Evolutionary conservation across 108 stramenopile species (phyloP).

Genomic region (Stephanodiscus triporus): DNA sequence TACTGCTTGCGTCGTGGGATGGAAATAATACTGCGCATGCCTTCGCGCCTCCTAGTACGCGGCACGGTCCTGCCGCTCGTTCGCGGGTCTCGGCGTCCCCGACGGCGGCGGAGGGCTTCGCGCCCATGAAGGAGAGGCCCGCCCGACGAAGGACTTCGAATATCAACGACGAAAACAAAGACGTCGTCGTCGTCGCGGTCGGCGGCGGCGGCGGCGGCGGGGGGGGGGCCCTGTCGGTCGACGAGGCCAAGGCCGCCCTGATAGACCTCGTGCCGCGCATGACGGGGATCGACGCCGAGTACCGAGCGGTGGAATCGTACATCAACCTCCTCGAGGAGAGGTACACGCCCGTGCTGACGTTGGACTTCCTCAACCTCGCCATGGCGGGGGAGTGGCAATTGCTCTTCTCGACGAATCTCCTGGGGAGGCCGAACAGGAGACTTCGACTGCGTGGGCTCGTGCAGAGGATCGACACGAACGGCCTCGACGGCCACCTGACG

Average conservation of each 20-base stretch:
- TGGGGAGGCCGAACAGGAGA: slow-evolving; percentile 35
- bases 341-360: slow-evolving; percentile 65
- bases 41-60: neutral
- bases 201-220: neutral
- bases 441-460: slow-evolving; percentile 54
- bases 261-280: slow-evolving; percentile 74
- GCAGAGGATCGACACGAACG: slow-evolving; percentile 56
- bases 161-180: neutral
- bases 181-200: too few species aligned
- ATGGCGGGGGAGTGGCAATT: slow-evolving; percentile 80
- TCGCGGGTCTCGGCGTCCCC: neutral
- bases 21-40: neutral
- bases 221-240: slow-evolving; percentile 14
- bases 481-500: slow-evolving; percentile 53
- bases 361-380: slow-evolving; percentile 74
- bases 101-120: neutral
- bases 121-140: slow-evolving; percentile 3
- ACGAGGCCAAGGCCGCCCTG: slow-evolving; percentile 40
- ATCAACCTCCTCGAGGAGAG: slow-evolving; percentile 71
- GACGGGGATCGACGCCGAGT: slow-evolving; percentile 72
- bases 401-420: slow-evolving; percentile 71
- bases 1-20: slow-evolving; percentile 9
- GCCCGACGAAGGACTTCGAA: neutral
- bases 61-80: neutral
- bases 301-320: slow-evolving; percentile 59